Base-by-base conservation (phyloP, 257 asterid species). In the Nicotiana otophora region DNA sequence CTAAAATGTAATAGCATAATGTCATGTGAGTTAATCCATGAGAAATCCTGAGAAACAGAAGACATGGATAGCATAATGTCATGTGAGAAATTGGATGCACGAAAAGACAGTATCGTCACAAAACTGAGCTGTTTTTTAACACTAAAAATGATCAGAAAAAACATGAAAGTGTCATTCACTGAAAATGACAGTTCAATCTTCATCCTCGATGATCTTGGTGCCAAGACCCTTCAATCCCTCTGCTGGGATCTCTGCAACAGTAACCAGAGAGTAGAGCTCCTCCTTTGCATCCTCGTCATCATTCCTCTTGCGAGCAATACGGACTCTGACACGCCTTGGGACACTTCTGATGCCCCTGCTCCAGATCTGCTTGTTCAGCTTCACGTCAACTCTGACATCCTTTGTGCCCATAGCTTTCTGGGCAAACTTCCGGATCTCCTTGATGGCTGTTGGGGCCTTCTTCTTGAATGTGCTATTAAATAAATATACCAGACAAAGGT, bases 221-320 rank as follows among this genome's bases (percentile, higher is more conserved):
- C 92, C 93, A 48, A 89, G 72, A 3, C 93, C 92, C 91, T 84
- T 85, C 77, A 87, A 80, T 16, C 94, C 92, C 64, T 91, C 93
- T 0, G 87, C 75, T 26, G 91, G 92, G 82, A 91, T 85, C 54
- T 91, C 92, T 4, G 91, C 80, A 15, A 91, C 92, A 5, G 91
- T 91, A 10, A 91, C 93, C 4, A 91, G 91, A 72, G 91, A 91
- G 78, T 87, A 91, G 46, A 91, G 91, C 89, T 91, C 92, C 77
- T 89, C 94, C 84, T 91, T 89, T 8, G 93, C 92, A 42, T 91
- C 94, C 84, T 91, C 94, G 17, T 91, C 93, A 16, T 91, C 94
- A 66, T 91, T 91, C 84, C 91, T 89, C 91, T 89, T 89, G 76
- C 91, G 87, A 70, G 94, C 94, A 81, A 91, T 84, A 20, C 93